Base-by-base conservation (phyloP, 176 grass and related monocot genomes). In the Themeda triandra region DNA sequence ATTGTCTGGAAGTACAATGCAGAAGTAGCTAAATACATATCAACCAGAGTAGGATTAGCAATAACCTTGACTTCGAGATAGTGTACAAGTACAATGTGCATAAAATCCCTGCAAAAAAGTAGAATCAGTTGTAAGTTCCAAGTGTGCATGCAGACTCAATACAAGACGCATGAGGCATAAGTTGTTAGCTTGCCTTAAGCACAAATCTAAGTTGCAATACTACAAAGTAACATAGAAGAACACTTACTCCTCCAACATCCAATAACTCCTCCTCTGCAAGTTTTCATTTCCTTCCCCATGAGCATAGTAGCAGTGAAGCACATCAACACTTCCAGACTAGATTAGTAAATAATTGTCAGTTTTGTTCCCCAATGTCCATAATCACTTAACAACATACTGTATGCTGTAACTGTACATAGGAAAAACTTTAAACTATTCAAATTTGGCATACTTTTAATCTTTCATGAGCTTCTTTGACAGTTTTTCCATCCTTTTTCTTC, bases 71-170 rank as follows among this genome's bases (percentile, higher is more conserved):
- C 75, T 92, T 99, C 91, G 0, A 91, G 96, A 87, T 99, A 99
- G 87, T 99, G 96, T 76, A 99, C 96, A 77, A 99, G 91, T 71
- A 94, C 96, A 74, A 99, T 99, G 80, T 99, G 96, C 96, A 99
- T 99, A 73, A 89, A 94, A 79, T 96, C 86, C 89, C 96, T 99
- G 88, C 77, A 92, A 90, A 92, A 88, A 85, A 86, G 71, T 84
- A 77, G 31, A 88, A 63, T 51, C 31, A 75, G 67, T 53, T 23
- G 15, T 28, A 80, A 80, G 30, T 80, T 46, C 17, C 10, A 21
- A 17, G 23, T 18, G 30, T 76, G 39, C 29, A 75, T n/a, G 17
- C 33, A 42, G 8, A 73, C 12, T 51, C 54, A 28, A 39, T 72
- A 54, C 5, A 76, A 8, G 10, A 63, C 13, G 31, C 62, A 68